These are phyloP conservation scores for Scheffersomyces parashehatae DNA, from an alignment of 1,139 yeast species.

Conservation along the genomic window DNA sequence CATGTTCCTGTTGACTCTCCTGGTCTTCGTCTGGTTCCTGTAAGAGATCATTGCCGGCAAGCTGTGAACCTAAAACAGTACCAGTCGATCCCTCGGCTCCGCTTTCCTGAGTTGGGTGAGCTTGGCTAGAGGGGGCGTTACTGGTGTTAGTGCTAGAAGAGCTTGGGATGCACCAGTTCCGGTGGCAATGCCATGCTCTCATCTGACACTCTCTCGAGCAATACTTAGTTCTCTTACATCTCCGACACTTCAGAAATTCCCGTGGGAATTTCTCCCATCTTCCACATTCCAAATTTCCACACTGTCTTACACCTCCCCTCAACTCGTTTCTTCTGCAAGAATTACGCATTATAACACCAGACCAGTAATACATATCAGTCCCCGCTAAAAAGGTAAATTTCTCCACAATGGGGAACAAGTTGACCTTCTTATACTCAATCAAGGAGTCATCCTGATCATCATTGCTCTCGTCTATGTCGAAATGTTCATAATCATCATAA, in stretches of 20 bases:
- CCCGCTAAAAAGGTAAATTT: constrained; percentile 76
- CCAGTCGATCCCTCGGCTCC: background rate
- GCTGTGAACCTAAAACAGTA: too few relatives aligned
- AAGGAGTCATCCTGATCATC: constrained; percentile 50
- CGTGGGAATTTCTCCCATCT: constrained; percentile 90
- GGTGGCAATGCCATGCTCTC: constrained; percentile 88
- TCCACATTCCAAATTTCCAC: constrained; percentile 94
- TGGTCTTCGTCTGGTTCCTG: constrained; percentile 8
- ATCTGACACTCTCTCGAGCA: constrained; percentile 92
- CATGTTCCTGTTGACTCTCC: constrained; percentile 1
- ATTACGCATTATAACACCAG: constrained; percentile 94
- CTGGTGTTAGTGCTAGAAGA: constrained; percentile 23
- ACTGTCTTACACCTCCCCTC: constrained; percentile 89
- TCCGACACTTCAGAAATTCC: constrained; percentile 90
- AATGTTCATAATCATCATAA: constrained; percentile 61
- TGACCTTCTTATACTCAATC: constrained; percentile 55
- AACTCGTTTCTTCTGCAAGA: constrained; percentile 88
- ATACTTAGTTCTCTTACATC: constrained; percentile 93
- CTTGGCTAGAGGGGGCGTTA: constrained; percentile 11
- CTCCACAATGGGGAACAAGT: constrained; percentile 88
- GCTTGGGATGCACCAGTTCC: constrained; percentile 86
- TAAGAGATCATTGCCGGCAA: background rate
- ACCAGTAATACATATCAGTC: constrained; percentile 91
- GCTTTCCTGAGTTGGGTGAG: background rate
- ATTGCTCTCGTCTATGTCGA: constrained; percentile 51